Base-by-base conservation (phyloP, 1,139 yeast species). In the Candida labiduridarum region DNA sequence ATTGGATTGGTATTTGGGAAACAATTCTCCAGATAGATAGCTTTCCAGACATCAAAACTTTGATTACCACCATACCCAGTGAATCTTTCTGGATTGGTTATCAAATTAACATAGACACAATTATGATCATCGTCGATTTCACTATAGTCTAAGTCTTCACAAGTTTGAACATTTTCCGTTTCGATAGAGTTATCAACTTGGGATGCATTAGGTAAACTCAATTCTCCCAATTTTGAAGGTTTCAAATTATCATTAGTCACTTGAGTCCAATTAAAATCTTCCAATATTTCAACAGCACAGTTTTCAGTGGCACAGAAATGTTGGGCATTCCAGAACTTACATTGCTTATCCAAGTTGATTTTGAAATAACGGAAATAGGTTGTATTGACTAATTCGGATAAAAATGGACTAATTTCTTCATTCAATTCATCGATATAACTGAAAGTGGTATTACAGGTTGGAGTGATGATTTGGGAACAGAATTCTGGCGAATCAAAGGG, bases 51-150 rank as follows among this genome's bases (percentile, higher is more conserved):
- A 64, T 87, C 92, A 58, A 86, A 84, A 22, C 97, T 90, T 63
- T 94, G 97, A 49, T 85, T 82, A 33, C 99, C 99, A 42, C 92
- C 88, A 65, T 95, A 95, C 0, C 99, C 99, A 1, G 99, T 95
- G 70, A 89, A 95, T 62, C 99, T 78, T 69, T 95, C 99, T 0
- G 97, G 97, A 62, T 95, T 95, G 51, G 88, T 89, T 25, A 86
- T 76, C 52, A 95, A 78, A 61, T 92, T 90, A 27, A 94, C 96
- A 61, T 87, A 87, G 4, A 90, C 97, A 50, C 97, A 68, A 61
- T 78, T 59, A 66, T 66, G 74, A 52, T 69, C 87, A 53, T 83
- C 88, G 55, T 84, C 89, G 16, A 85, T 80, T 54, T 81, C 81
- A 57, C 85, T 80, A 61, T 83, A 84, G 66, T 82, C 84, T 55